Conservation (phyloP, 2,329 filamentous ascomycete species). For the Anthostomella pinea region DNA sequence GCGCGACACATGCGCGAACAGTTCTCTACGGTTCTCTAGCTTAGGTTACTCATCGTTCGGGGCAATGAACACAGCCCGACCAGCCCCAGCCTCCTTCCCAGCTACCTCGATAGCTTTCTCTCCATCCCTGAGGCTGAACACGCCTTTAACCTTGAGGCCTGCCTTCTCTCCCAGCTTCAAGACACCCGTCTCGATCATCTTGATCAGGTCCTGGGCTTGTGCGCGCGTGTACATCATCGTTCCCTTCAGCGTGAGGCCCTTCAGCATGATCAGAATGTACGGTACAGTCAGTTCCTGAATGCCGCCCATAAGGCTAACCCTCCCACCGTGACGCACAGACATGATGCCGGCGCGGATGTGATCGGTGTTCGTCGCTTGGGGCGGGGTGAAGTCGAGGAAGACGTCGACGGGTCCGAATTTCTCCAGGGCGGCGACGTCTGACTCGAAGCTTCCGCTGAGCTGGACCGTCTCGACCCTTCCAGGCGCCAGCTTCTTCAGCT, state of each 20-base stretch:
- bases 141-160: constrained; percentile 8
- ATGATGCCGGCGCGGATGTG: constrained; percentile 12
- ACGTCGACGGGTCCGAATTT: constrained; percentile 14
- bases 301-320: constrained; percentile 11
- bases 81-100: constrained; percentile 9
- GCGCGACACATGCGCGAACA: no score
- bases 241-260: constrained; percentile 9
- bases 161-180: constrained; percentile 11
- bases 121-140: no score
- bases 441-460: constrained; percentile 9
- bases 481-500: constrained; percentile 11
- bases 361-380: constrained; percentile 5
- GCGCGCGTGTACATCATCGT: constrained; percentile 15
- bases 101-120: constrained; percentile 7
- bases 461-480: constrained; percentile 12
- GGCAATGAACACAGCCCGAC: constrained; percentile 9
- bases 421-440: constrained; percentile 10
- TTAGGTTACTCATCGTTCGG: constrained; percentile 10
- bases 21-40: no score
- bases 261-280: constrained; percentile 1
- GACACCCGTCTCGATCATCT: constrained; percentile 14
- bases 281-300: constrained; percentile 7
- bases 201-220: constrained; percentile 11
- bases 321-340: constrained; percentile 8
- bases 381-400: constrained; percentile 10